Conservation (phyloP, 345 rosid species). For the Excoecaria cochinchinensis region DNA sequence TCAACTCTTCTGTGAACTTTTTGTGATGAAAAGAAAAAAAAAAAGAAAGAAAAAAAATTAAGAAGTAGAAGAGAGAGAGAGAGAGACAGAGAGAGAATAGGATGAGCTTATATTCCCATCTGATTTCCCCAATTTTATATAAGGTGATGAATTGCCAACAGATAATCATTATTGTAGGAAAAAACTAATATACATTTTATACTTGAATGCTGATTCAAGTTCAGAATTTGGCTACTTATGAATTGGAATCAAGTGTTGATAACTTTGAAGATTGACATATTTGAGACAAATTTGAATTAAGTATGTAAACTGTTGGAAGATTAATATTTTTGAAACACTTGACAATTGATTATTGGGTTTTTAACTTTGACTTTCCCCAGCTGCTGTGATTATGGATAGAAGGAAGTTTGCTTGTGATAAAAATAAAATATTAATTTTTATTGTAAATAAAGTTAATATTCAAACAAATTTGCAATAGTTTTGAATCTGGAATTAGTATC, state of each 20-base stretch:
- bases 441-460: too few relatives aligned
- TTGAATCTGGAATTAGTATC: too few relatives aligned
- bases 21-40: neutral
- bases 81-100: neutral
- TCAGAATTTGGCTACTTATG: neutral
- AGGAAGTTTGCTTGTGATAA: neutral
- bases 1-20: neutral
- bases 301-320: conserved; percentile 1
- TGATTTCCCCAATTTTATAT: neutral
- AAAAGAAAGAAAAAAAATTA: too few relatives aligned
- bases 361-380: neutral
- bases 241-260: neutral
- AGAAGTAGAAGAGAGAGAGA: neutral
- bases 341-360: neutral
- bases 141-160: neutral
- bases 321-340: neutral
- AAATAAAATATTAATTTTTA: too few relatives aligned
- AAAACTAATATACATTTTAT: neutral
- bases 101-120: neutral
- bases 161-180: neutral
- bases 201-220: neutral
- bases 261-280: too few relatives aligned
- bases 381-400: neutral
- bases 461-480: too few relatives aligned
- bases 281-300: too few relatives aligned